These are phyloP conservation scores for Scheffersomyces quercinus DNA, from an alignment of 1,139 yeast species.

Conservation along the genomic window DNA sequence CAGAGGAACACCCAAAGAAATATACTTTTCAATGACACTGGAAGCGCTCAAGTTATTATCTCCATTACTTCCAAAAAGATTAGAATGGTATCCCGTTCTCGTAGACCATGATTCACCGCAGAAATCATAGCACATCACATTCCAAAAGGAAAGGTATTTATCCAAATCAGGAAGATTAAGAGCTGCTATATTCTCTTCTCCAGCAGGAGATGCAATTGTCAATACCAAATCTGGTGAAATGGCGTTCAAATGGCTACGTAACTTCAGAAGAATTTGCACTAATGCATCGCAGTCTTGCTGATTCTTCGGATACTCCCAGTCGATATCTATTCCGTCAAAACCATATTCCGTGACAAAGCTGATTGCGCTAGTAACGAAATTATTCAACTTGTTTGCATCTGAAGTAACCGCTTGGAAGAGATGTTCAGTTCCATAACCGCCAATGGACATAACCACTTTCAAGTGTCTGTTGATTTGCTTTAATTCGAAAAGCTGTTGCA, in stretches of 20 bases:
- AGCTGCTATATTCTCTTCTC: constrained; percentile 41
- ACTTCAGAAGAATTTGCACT: constrained; percentile 40
- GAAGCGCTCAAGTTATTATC: constrained; percentile 51
- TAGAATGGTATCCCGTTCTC: constrained; percentile 66
- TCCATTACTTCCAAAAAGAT: constrained; percentile 49
- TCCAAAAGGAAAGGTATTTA: constrained; percentile 64
- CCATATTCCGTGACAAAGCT: constrained; percentile 53
- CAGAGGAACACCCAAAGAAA: constrained; percentile 41
- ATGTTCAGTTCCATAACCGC: constrained; percentile 79
- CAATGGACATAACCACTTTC: constrained; percentile 71
- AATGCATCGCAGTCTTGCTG: constrained; percentile 47
- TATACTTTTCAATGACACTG: constrained; percentile 49
- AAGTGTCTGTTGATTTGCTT: constrained; percentile 51
- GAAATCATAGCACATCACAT: constrained; percentile 89
- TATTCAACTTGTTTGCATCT: constrained; percentile 33
- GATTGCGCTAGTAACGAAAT: constrained; percentile 54
- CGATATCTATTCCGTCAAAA: constrained; percentile 90
- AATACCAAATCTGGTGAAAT: constrained; percentile 34
- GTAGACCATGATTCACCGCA: constrained; percentile 73
- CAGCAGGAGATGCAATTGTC: constrained; percentile 79
- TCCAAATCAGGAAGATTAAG: constrained; percentile 57
- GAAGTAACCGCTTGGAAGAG: constrained; percentile 50
- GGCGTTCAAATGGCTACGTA: constrained; percentile 44
- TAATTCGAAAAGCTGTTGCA: constrained; percentile 57
- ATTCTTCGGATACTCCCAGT: constrained; percentile 85